Evolutionary conservation across 441 rosid species (phyloP).

Genomic region (Arabidopsis hybrid): DNA sequence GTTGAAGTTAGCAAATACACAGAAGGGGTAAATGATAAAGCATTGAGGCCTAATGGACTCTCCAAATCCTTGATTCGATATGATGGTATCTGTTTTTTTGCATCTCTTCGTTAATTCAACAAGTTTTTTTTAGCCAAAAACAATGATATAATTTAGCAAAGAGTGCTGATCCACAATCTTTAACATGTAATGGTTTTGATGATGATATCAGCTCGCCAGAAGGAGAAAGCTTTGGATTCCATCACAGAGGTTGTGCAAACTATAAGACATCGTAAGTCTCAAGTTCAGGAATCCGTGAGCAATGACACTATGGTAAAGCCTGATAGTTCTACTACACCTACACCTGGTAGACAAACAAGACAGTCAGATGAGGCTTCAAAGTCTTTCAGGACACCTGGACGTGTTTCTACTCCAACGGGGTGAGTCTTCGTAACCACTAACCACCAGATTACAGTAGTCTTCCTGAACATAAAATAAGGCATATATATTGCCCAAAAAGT

Average conservation of each 20-base stretch:
- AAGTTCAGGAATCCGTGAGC: constrained; percentile 46
- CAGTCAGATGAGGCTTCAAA: constrained; percentile 52
- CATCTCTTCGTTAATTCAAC: constrained; percentile 18
- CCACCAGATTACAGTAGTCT: constrained; percentile 8
- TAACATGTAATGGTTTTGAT: constrained; percentile 20
- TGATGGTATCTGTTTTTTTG: constrained; percentile 62
- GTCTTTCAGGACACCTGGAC: constrained; percentile 59
- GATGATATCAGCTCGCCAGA: constrained; percentile 74
- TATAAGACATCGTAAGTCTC: constrained; percentile 64
- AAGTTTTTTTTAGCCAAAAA: background rate
- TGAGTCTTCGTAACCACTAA: constrained; percentile 45
- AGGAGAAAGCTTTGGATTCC: constrained; percentile 76
- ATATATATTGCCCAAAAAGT: constrained; percentile 23
- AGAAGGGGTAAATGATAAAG: constrained; percentile 81
- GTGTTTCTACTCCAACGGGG: constrained; percentile 54
- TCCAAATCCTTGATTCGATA: constrained; percentile 87
- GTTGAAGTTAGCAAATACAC: constrained; percentile 98
- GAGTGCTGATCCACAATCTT: no score
- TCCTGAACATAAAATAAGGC: constrained; percentile 3
- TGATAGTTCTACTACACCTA: background rate
- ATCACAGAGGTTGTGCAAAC: constrained; percentile 92
- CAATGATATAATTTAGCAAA: constrained; percentile 10
- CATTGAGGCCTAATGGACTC: constrained; percentile 91
- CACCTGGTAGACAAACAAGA: constrained; percentile 55
- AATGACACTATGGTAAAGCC: background rate